phyloP scores from a whole-genome alignment of 208 protist genomes.

The Trypanosoma boissoni region DNA sequence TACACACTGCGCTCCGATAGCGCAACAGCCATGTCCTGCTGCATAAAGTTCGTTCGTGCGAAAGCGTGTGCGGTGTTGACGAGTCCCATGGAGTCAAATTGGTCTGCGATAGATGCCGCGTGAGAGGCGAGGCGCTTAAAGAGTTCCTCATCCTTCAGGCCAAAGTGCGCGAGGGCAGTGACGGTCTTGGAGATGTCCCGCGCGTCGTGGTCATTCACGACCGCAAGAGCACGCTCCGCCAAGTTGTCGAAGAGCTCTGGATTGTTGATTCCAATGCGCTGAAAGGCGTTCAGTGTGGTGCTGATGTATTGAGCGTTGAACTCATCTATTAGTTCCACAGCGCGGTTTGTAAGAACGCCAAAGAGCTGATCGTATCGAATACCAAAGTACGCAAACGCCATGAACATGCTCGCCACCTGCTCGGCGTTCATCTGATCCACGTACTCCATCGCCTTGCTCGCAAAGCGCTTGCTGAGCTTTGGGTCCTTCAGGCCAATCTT shows the following conservation, averaged over 20 bases:
- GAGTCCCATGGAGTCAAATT: conserved; percentile 75
- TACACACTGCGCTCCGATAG: conserved; percentile 85
- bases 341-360: conserved; percentile 90
- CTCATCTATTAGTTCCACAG: conserved; percentile 91
- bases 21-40: conserved; percentile 87
- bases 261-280: conserved; percentile 92
- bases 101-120: conserved; percentile 80
- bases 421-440: conserved; percentile 91
- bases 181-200: conserved; percentile 80
- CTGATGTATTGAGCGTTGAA: conserved; percentile 91
- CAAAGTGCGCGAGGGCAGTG: conserved; percentile 89
- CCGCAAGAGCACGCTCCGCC: conserved; percentile 84
- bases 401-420: conserved; percentile 85
- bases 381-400: conserved; percentile 87
- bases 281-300: conserved; percentile 85
- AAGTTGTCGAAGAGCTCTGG: conserved; percentile 92
- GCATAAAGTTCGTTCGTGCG: conserved; percentile 84
- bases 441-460: conserved; percentile 89
- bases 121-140: conserved; percentile 88
- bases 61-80: conserved; percentile 90
- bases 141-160: conserved; percentile 89
- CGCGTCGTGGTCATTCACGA: conserved; percentile 90
- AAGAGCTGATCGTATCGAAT: conserved; percentile 93
- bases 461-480: conserved; percentile 89
- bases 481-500: conserved; percentile 82